phyloP scores from a whole-genome alignment of 305 asterid species.

The Fraxinus paxiana region DNA sequence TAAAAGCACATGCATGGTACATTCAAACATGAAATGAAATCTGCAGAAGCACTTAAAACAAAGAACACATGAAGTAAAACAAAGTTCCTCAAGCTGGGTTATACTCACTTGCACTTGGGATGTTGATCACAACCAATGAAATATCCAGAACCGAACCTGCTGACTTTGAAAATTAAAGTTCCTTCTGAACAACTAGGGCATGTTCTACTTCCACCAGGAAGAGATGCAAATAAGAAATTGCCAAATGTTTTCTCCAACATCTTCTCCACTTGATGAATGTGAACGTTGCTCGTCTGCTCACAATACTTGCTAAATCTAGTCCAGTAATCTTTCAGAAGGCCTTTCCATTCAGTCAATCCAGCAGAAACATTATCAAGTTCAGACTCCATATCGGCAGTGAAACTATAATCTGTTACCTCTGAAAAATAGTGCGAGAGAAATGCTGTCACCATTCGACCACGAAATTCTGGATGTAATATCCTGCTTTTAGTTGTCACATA shows the following conservation, averaged over 20 bases:
- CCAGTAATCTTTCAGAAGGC: slow-evolving; percentile 89
- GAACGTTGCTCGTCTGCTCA: slow-evolving; percentile 53
- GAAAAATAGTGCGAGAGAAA: slow-evolving; percentile 77
- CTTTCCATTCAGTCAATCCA: slow-evolving; percentile 93
- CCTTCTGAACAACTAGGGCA: slow-evolving; percentile 84
- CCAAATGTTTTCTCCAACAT: slow-evolving; percentile 84
- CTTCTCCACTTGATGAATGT: slow-evolving; percentile 87
- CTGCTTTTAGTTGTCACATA: slow-evolving; percentile 58
- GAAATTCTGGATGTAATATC: slow-evolving; percentile 73
- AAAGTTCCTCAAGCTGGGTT: neutral
- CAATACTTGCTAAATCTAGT: slow-evolving; percentile 83
- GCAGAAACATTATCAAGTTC: slow-evolving; percentile 93
- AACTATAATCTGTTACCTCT: slow-evolving; percentile 85
- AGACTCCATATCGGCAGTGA: slow-evolving; percentile 96
- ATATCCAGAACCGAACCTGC: slow-evolving; percentile 83
- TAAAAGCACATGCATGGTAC: slow-evolving; percentile 6
- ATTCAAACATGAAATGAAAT: slow-evolving; percentile 2
- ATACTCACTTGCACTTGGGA: slow-evolving; percentile 88
- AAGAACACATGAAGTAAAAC: neutral
- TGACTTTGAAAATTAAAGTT: slow-evolving; percentile 72
- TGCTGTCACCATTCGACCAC: slow-evolving; percentile 96
- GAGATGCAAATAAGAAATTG: slow-evolving; percentile 61
- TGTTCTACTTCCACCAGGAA: slow-evolving; percentile 58
- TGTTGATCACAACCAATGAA: slow-evolving; percentile 92
- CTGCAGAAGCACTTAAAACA: neutral